Evolutionary conservation across 441 rosid species (phyloP).

Genomic region (Adansonia madagascariensis): DNA sequence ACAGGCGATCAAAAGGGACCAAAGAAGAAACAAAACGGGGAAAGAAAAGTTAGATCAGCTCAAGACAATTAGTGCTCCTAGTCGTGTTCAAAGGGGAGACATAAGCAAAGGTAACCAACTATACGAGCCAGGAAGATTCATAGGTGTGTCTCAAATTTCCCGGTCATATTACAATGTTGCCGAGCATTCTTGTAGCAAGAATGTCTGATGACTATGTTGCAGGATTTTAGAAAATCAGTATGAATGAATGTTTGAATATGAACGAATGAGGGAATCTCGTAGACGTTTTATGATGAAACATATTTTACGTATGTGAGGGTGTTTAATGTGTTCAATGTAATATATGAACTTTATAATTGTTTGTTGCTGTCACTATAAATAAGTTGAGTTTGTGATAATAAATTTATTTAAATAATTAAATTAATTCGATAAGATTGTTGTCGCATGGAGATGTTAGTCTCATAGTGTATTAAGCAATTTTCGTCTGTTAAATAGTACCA

Average conservation of each 20-base stretch:
- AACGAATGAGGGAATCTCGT: background rate
- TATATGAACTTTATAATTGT: background rate
- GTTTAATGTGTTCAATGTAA: background rate
- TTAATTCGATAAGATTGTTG: too few relatives aligned
- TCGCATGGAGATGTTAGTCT: too few relatives aligned
- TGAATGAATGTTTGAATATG: background rate
- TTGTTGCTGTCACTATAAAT: background rate
- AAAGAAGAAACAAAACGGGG: slow-evolving; percentile 38
- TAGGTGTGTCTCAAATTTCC: slow-evolving; percentile 13
- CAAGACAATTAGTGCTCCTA: slow-evolving; percentile 45
- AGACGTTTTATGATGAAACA: background rate
- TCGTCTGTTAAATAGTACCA: too few relatives aligned
- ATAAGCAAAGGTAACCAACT: slow-evolving; percentile 45
- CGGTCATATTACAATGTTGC: background rate
- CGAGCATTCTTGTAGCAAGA: background rate
- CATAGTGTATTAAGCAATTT: too few relatives aligned
- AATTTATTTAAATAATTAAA: too few relatives aligned
- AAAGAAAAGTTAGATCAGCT: slow-evolving; percentile 36
- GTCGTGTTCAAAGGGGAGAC: slow-evolving; percentile 46
- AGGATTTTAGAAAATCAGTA: background rate
- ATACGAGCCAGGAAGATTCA: slow-evolving; percentile 9
- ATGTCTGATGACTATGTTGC: background rate
- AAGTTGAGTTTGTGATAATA: background rate
- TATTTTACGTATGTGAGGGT: background rate
- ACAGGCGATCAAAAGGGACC: slow-evolving; percentile 41